Evolutionary conservation across 768 basidiomycete genomes (phyloP).

Genomic region (Leucocoprinus leucothites): DNA sequence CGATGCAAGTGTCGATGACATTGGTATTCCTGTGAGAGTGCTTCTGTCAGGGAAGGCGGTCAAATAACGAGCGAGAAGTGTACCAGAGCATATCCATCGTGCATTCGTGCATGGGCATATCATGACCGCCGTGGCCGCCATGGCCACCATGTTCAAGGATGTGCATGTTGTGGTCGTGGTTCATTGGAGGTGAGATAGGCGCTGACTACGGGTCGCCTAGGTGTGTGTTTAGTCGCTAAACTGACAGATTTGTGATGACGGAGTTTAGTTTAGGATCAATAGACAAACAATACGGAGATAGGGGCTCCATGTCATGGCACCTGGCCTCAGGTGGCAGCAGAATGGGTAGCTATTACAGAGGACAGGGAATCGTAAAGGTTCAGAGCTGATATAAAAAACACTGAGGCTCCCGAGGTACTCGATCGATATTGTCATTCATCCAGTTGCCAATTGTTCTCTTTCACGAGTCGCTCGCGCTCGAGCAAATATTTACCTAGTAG

Average conservation of each 20-base stretch:
- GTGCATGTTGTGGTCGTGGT: constrained; percentile 11
- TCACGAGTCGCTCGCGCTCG: constrained; percentile 75
- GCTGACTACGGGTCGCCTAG: no score
- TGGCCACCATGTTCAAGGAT: constrained; percentile 35
- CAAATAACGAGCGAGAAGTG: constrained; percentile 3
- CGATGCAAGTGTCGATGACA: constrained; percentile 75
- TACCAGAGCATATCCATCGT: constrained; percentile 84
- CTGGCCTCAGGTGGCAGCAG: no score
- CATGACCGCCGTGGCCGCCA: constrained; percentile 46
- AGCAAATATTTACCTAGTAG: constrained; percentile 72
- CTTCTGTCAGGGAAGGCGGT: not conserved
- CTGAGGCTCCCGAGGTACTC: no score
- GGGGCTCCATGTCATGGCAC: no score
- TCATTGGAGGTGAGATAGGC: not conserved
- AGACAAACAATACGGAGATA: constrained; percentile 1
- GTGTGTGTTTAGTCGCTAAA: no score
- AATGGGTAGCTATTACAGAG: no score
- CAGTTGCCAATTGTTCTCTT: constrained; percentile 78
- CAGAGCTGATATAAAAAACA: not conserved
- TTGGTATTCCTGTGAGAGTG: constrained; percentile 61
- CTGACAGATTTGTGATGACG: not conserved
- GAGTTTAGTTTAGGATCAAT: not conserved
- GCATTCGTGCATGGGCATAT: constrained; percentile 49
- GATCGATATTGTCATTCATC: constrained; percentile 31
- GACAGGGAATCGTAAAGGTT: no score